These are phyloP conservation scores for Penicillium brasilianum DNA, from an alignment of 2,329 filamentous ascomycete species.

Conservation along the genomic window DNA sequence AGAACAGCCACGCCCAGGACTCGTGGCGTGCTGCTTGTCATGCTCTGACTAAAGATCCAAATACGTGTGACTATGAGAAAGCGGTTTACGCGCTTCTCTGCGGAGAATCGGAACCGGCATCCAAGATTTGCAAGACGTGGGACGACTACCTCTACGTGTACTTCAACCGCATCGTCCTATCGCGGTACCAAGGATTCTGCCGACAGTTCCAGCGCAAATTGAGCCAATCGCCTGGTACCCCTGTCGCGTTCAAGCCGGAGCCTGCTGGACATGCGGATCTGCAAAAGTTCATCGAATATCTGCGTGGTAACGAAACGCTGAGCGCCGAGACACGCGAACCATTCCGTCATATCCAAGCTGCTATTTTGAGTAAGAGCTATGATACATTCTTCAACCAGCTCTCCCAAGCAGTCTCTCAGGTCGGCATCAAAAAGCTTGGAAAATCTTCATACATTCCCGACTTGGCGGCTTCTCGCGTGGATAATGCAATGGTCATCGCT, in stretches of 20 bases:
- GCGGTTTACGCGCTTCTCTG: slow-evolving; percentile 91
- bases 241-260: slow-evolving; percentile 61
- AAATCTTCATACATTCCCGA: slow-evolving; percentile 42
- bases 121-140: slow-evolving; percentile 76
- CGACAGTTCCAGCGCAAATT: slow-evolving; percentile 50
- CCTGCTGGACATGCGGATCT: slow-evolving; percentile 54
- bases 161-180: slow-evolving; percentile 82
- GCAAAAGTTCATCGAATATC: slow-evolving; percentile 44
- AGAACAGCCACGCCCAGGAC: slow-evolving; percentile 47
- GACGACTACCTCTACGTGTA: slow-evolving; percentile 86
- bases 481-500: slow-evolving; percentile 53
- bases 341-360: slow-evolving; percentile 51
- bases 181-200: slow-evolving; percentile 75
- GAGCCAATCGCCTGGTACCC: slow-evolving; percentile 60
- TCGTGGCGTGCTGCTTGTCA: slow-evolving; percentile 47
- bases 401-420: slow-evolving; percentile 48
- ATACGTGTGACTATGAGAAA: slow-evolving; percentile 76
- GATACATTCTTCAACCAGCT: slow-evolving; percentile 48
- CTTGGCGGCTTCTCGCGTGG: slow-evolving; percentile 56
- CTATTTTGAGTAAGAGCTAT: slow-evolving; percentile 50
- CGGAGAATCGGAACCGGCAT: slow-evolving; percentile 79
- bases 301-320: slow-evolving; percentile 43
- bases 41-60: slow-evolving; percentile 63
- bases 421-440: slow-evolving; percentile 34
- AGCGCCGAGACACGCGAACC: slow-evolving; percentile 49